Evolutionary conservation across 208 protist genomes (phyloP).

Genomic region (Balamuthia mandrillaris): DNA sequence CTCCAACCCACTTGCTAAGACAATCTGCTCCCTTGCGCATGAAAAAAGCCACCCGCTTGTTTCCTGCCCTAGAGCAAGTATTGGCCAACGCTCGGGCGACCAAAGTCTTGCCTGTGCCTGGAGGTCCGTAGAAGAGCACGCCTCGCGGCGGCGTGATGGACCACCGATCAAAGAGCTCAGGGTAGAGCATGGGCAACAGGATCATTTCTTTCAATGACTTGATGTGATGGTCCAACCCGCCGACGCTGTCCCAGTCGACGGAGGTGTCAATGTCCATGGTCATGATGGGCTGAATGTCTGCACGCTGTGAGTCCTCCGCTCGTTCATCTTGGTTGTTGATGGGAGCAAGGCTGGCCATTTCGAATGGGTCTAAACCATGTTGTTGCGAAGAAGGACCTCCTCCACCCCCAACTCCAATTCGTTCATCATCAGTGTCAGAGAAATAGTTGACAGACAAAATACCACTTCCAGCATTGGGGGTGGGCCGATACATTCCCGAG

Average conservation of each 20-base stretch:
- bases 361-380: neutral
- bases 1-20: slow-evolving; percentile 79
- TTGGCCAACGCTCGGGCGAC: slow-evolving; percentile 70
- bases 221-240: slow-evolving; percentile 60
- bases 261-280: slow-evolving; percentile 54
- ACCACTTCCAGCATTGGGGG: neutral
- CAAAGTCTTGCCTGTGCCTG: slow-evolving; percentile 75
- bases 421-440: neutral
- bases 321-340: slow-evolving; percentile 23
- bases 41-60: slow-evolving; percentile 74
- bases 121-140: slow-evolving; percentile 70
- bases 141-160: slow-evolving; percentile 60
- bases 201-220: slow-evolving; percentile 76
- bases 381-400: neutral
- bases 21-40: slow-evolving; percentile 83
- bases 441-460: neutral
- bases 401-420: neutral
- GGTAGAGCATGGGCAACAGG: slow-evolving; percentile 73
- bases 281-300: too few species aligned
- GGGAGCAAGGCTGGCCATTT: neutral
- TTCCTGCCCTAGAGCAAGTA: slow-evolving; percentile 35
- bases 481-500: neutral
- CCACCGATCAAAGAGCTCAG: slow-evolving; percentile 70
- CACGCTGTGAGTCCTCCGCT: neutral
- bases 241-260: slow-evolving; percentile 52